phyloP scores from a whole-genome alignment of 2,329 filamentous ascomycete species.

The Fusarium nanum region DNA sequence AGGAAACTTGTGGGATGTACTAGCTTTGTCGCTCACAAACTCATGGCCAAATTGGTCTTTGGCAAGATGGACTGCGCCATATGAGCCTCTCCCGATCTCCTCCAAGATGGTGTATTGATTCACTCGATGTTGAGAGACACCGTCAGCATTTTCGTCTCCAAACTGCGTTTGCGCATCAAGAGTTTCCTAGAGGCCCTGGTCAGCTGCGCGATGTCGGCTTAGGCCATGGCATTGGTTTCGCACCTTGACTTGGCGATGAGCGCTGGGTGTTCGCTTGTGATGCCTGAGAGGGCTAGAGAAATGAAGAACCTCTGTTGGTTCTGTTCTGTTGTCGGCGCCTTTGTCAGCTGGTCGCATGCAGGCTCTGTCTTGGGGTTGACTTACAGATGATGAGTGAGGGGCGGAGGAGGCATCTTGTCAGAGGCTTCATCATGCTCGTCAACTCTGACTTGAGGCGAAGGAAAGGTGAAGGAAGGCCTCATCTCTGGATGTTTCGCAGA shows the following conservation, averaged over 20 bases:
- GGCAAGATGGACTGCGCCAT: slow-evolving; percentile 91
- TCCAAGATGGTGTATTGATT: slow-evolving; percentile 96
- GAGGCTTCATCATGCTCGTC: slow-evolving; percentile 47
- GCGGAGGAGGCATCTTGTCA: slow-evolving; percentile 46
- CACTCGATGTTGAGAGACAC: slow-evolving; percentile 83
- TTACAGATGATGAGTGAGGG: slow-evolving; percentile 57
- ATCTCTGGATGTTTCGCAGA: slow-evolving; percentile 32
- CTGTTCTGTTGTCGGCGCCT: slow-evolving; percentile 52
- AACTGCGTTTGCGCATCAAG: slow-evolving; percentile 90
- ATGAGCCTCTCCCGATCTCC: slow-evolving; percentile 96
- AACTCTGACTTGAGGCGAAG: slow-evolving; percentile 49
- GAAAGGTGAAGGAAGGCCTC: slow-evolving; percentile 41
- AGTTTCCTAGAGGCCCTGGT: slow-evolving; percentile 73
- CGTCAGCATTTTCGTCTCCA: slow-evolving; percentile 84
- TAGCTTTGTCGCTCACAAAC: slow-evolving; percentile 74
- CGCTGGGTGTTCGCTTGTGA: slow-evolving; percentile 67
- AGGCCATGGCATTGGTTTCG: not conserved
- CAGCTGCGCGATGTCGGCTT: slow-evolving; percentile 14
- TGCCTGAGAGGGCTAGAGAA: slow-evolving; percentile 68
- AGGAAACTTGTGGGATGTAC: slow-evolving; percentile 2
- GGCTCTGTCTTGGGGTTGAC: slow-evolving; percentile 47
- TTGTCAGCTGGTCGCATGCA: slow-evolving; percentile 14
- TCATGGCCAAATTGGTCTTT: slow-evolving; percentile 90
- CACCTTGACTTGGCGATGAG: slow-evolving; percentile 69
- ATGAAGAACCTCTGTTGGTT: slow-evolving; percentile 53